Conservation (phyloP, 352 stramenopile genomes). For the Phytophthora europaea region DNA sequence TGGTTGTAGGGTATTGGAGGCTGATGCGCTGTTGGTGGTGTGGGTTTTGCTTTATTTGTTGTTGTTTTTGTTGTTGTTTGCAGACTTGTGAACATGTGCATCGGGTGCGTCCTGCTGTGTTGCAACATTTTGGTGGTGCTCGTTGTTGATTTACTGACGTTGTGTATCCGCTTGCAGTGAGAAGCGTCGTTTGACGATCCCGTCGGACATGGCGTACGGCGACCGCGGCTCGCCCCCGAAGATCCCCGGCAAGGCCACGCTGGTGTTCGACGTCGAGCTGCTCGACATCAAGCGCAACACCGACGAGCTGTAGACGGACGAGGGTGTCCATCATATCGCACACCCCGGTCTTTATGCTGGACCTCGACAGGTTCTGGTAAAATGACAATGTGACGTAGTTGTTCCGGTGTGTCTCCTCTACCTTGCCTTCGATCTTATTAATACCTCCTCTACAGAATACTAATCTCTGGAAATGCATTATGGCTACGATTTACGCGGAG, state of each 20-base stretch:
- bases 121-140: background rate
- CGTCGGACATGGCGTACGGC: slow-evolving; percentile 94
- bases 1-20: slow-evolving; percentile 16
- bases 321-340: slow-evolving; percentile 10
- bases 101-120: slow-evolving; percentile 62
- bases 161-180: no score
- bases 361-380: slow-evolving; percentile 6
- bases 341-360: slow-evolving; percentile 5
- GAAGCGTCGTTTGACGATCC: slow-evolving; percentile 90
- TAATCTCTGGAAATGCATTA: no score
- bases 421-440: background rate
- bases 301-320: slow-evolving; percentile 58
- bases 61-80: slow-evolving; percentile 1
- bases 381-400: slow-evolving; percentile 31
- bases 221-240: slow-evolving; percentile 91
- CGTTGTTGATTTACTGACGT: background rate
- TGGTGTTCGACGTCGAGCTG: slow-evolving; percentile 98
- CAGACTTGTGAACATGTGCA: slow-evolving; percentile 89
- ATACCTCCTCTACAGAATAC: no score
- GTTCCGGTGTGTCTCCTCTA: slow-evolving; percentile 5
- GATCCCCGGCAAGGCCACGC: slow-evolving; percentile 94
- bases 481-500: background rate
- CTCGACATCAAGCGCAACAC: slow-evolving; percentile 93
- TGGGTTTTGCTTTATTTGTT: slow-evolving; percentile 3
- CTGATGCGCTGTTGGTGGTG: slow-evolving; percentile 15